Base-by-base conservation (phyloP, 2,329 filamentous ascomycete genomes). In the Penicillium decumbens region DNA sequence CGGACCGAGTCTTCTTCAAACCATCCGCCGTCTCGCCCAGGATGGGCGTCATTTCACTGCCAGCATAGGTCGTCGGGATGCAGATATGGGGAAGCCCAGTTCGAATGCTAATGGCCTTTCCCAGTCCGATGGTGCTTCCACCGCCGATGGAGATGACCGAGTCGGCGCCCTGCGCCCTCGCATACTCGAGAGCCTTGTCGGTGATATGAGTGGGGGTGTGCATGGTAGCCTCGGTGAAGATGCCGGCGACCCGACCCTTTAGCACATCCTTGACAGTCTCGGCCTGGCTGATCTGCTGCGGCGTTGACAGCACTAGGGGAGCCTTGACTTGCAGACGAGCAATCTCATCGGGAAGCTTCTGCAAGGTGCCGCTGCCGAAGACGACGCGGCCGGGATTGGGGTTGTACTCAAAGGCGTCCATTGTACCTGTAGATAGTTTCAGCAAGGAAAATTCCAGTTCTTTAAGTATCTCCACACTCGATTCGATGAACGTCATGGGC, bases 11-110 rank as follows among this genome's bases (percentile, higher is more conserved):
- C 48, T 75, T 78, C 67, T 85, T 84, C 50, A 72, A 62, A 0
- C 82, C 81, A 45, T 79, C 74, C 10, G 73, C 70, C 0, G 81
- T 84, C 67, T 85, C 81, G 2, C 82, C 82, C 10, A 85, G 67
- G 41, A 84, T 83, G 0, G 82, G 79, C 3, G 82, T 85, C 75
- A 85, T 82, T 61, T 85, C 83, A 52, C 77, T 80, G 3, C 80
- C 80, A 4, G 80, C 77, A 60, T 83, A 83, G 0, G 80, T 82
- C 2, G 80, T 83, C n/a, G 80, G 79, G 42, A 83, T 77, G 57
- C 78, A 81, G 38, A 83, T 75, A 59, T 83, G 80, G 18, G 77
- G 78, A 29, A 82, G 68, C 0, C 72, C 73, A 29, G 78, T 80
- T 37, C 77, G 73, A 41, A 77, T 67, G 41, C 74, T 75, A 51